Percentiles rank a stretch among this genome's conserved stretches.
These are phyloP conservation scores for Blattamonas nauphoetae DNA, from an alignment of 78 protist genomes.

Conservation along the genomic window DNA sequence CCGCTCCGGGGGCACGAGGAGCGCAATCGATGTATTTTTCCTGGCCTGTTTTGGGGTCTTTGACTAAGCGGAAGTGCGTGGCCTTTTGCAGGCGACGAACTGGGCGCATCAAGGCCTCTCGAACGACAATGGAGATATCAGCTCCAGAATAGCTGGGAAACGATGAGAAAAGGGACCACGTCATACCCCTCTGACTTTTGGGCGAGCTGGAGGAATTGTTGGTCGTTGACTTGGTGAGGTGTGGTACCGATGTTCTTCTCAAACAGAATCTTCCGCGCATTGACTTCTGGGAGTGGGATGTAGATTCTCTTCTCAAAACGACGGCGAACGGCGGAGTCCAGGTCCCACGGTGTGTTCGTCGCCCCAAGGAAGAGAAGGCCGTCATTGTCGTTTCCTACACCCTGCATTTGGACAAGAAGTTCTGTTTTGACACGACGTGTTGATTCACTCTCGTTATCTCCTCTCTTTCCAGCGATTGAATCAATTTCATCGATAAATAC, in stretches of 20 bases:
- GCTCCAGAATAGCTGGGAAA: conserved; percentile 73
- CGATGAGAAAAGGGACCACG: background rate
- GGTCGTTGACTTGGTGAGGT: background rate
- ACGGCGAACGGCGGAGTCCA: conserved; percentile 92
- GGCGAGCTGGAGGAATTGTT: background rate
- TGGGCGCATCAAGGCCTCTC: conserved; percentile 76
- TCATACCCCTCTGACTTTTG: background rate
- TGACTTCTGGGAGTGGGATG: conserved; percentile 73
- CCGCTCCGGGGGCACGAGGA: conserved; percentile 45
- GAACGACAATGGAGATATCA: conserved; percentile 73
- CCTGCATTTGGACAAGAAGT: conserved; percentile 89
- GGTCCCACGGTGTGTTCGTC: conserved; percentile 86
- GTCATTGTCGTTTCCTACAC: conserved; percentile 75
- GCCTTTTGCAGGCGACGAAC: conserved; percentile 79
- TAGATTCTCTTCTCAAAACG: conserved; percentile 66
- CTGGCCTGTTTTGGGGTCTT: conserved; percentile 26
- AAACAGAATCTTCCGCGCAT: conserved; percentile 74
- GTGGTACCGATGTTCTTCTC: conserved; percentile 62
- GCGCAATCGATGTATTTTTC: conserved; percentile 24
- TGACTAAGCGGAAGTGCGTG: conserved; percentile 73
- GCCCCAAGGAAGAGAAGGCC: conserved; percentile 94
- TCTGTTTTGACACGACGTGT: conserved; percentile 92
- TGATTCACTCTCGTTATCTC: conserved; percentile 77
- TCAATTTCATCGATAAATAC: conserved; percentile 97
- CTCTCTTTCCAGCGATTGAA: conserved; percentile 66